phyloP scores from a whole-genome alignment of 192 early-diverging fungal genomes.

The Umbelopsis ramanniana region DNA sequence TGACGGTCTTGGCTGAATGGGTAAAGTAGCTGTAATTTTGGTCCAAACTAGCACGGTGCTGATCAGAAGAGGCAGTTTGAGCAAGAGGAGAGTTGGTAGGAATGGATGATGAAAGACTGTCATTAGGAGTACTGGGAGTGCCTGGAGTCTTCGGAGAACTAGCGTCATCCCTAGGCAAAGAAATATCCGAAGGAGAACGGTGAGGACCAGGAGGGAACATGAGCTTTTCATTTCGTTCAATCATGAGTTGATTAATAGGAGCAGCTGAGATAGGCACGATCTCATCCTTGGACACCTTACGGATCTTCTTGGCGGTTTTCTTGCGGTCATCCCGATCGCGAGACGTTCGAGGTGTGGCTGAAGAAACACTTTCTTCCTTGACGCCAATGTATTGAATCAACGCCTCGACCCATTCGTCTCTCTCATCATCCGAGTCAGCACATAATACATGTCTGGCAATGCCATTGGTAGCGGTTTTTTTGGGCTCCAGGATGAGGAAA shows the following conservation, averaged over 20 bases:
- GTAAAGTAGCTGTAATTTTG: conserved; percentile 21
- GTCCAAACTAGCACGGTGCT: conserved; percentile 29
- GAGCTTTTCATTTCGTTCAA: conserved; percentile 24
- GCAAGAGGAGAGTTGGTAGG: conserved; percentile 15
- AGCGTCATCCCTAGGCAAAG: neutral
- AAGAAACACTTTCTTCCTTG: neutral
- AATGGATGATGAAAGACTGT: conserved; percentile 6
- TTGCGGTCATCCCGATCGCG: conserved; percentile 15
- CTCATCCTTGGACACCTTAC: conserved; percentile 39
- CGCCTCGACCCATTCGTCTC: conserved; percentile 90
- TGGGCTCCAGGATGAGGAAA: conserved; percentile 84
- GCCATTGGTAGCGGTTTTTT: conserved; percentile 67
- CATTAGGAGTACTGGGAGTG: conserved; percentile 19
- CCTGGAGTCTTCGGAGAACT: neutral
- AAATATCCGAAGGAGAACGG: conserved; percentile 19
- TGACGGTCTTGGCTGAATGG: neutral
- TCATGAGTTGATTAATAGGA: conserved; percentile 33
- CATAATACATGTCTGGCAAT: conserved; percentile 79
- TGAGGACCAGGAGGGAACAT: neutral
- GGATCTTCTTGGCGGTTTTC: conserved; percentile 15
- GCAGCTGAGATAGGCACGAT: conserved; percentile 31
- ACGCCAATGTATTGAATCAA: conserved; percentile 52
- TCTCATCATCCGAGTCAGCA: conserved; percentile 88
- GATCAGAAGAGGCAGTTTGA: neutral
- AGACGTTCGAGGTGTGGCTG: neutral